Evolutionary conservation across 352 stramenopile species (phyloP), one percentile per base, ranked within the genome.

Genomic region (Poterioochromonas sp.): DNA sequence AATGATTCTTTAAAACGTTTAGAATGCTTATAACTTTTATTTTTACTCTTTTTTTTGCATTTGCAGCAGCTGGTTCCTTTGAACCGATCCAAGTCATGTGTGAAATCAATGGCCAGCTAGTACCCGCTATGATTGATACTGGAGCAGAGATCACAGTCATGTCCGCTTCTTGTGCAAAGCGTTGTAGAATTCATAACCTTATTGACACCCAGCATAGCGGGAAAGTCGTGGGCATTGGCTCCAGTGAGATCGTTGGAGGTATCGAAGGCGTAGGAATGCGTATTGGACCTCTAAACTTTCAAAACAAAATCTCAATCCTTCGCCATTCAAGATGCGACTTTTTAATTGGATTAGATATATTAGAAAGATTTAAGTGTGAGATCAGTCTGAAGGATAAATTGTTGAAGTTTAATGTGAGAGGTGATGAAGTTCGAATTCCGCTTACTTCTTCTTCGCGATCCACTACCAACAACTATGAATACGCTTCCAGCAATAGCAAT

Each of bases 331-430:
- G 34, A 37, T 53, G 35, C 26, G 64, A 73, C 8, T 73, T 73
- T 5, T 22, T 73, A 0, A 73, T 73, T 54, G 64, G 64, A 22
- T 54, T 73, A 37, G 64, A 73, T 73, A 73, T 73, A 39, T 26
- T 73, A 0, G 8, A 73, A 37, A 49, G 26, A 73, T 73, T 73
- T 20, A 73, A 73, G 2, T 73, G 64, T 73, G 34, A 53, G 1
- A 53, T 73, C 29, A 37, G 22, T 49, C 39, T 73, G 11, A 29
- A 37, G 12, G 39, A 73, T 29, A 49, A 37, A 34, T 18, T 53
- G 12, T 49, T 73, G n/a, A 70, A 43, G 40, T 47, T 70, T 41
- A 1, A 41, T 70, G 32, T 43, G 1, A 20, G 60, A 47, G 2
- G 29, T n/a, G 39, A 70, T n/a, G 60, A 35, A n/a, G 32, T 37